Evolutionary conservation across 208 protist species (phyloP), one percentile per base, ranked within the genome.

Genomic region (Wallacemonas collosoma): DNA sequence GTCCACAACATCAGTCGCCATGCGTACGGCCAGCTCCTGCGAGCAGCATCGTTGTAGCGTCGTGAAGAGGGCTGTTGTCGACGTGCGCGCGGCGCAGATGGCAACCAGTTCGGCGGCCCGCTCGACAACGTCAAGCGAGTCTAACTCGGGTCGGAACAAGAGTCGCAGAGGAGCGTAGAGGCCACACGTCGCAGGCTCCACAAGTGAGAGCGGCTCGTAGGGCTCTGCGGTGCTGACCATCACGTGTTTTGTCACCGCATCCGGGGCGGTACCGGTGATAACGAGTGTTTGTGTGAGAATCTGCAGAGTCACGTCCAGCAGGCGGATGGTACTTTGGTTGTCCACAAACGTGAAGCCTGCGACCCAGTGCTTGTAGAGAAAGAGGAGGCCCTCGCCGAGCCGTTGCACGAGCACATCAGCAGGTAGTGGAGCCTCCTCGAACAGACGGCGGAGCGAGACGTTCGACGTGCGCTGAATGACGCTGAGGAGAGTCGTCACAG

Each of bases 371-470:
- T 72, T 51, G 50, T 58, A 72, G 6, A 63, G 47, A 47, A 43
- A 60, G n/a, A 51, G 35, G 38, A 72, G 54, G 2, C 68, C 68
- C 41, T 72, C 68, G 55, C 68, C 60, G 38, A 61, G 12, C 4
- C 68, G 68, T 8, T 41, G 41, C 38, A 72, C 68, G 15, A 72
- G 68, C 4, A 17, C 55, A n/a, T 43, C 54, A 50, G 38, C 44
- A 15, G 7, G 39, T 3, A 72, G 43, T 7, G 54, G 55, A 3
- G 53, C 51, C 55, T 72, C 68, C n/a, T 63, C 54, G 36, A 65
- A 65, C n/a, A 65, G 36, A 26, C 47, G 51, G 64, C 47, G 64
- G 48, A 55, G 50, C 48, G 51, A 69, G 48, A 69, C 48, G 47
- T 45, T 41, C 8, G 64, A 48, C 36, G 47, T 47, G 8, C 38